These are phyloP conservation scores for Collybia mongolica DNA, from an alignment of 768 basidiomycete species.

Conservation along the genomic window DNA sequence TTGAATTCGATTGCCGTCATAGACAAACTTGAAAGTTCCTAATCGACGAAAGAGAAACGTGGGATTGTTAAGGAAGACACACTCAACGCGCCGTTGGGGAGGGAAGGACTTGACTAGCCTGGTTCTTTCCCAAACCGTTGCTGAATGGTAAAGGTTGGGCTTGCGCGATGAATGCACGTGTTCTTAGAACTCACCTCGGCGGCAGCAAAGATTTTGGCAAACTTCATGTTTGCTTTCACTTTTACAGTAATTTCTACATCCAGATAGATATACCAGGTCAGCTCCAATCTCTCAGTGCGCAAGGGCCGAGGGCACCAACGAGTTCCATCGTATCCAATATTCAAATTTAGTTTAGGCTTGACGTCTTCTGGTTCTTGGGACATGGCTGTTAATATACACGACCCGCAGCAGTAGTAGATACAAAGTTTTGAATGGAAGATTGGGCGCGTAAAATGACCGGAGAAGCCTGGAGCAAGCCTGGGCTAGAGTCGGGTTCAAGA, in stretches of 20 bases:
- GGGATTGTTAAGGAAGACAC: not conserved
- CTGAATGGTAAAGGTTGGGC: conserved; percentile 26
- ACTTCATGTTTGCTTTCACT: conserved; percentile 62
- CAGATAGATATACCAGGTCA: not conserved
- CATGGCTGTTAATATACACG: conserved; percentile 23
- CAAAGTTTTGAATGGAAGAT: too few relatives aligned
- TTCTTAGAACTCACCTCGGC: conserved; percentile 49
- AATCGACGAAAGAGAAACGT: not conserved
- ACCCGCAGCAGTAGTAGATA: too few relatives aligned
- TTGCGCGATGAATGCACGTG: not conserved
- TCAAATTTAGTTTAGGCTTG: conserved; percentile 71
- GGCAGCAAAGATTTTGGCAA: conserved; percentile 65
- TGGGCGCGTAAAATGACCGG: conserved; percentile 3
- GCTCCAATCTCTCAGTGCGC: not conserved
- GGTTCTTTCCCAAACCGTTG: conserved; percentile 58
- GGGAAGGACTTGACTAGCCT: conserved; percentile 28
- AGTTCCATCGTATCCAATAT: conserved; percentile 51
- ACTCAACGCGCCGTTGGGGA: not conserved
- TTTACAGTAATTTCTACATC: conserved; percentile 63
- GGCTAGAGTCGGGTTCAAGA: conserved; percentile 3
- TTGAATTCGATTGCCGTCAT: conserved; percentile 50
- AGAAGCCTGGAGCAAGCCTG: not conserved
- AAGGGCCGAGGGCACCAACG: conserved; percentile 30
- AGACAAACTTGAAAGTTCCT: conserved; percentile 67
- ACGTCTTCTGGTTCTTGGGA: conserved; percentile 56